A percentile compares a stretch with the other conserved stretches of the same genome.
Conservation (phyloP, 192 early-diverging fungal species). For the Borealophlyctis nickersoniae region DNA sequence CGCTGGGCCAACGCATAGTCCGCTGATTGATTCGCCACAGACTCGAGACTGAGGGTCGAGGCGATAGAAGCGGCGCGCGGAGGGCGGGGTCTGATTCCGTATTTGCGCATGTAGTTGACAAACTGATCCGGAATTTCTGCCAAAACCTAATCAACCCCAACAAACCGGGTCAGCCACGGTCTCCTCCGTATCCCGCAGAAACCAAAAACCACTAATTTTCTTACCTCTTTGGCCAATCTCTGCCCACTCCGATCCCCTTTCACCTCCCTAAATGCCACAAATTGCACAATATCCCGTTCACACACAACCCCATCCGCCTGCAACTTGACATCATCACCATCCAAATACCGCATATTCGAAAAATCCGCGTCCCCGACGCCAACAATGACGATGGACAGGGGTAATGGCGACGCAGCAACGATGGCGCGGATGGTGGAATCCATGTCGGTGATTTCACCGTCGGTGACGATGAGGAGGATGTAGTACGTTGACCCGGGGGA, state of each 20-base stretch:
- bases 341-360: slow-evolving; percentile 46
- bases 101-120: slow-evolving; percentile 40
- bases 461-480: not conserved
- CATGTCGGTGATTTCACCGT: slow-evolving; percentile 1
- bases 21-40: too few species aligned
- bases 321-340: slow-evolving; percentile 40
- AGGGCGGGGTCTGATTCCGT: slow-evolving; percentile 33
- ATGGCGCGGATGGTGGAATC: slow-evolving; percentile 43
- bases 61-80: not conserved
- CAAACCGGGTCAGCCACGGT: not conserved
- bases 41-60: too few species aligned
- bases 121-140: slow-evolving; percentile 58
- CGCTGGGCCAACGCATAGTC: too few species aligned
- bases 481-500: not conserved
- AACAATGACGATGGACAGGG: slow-evolving; percentile 55
- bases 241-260: slow-evolving; percentile 23
- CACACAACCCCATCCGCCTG: slow-evolving; percentile 11
- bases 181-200: not conserved
- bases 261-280: slow-evolving; percentile 47
- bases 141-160: slow-evolving; percentile 24
- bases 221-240: slow-evolving; percentile 32
- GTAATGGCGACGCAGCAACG: slow-evolving; percentile 35
- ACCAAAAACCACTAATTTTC: not conserved
- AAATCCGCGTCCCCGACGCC: slow-evolving; percentile 55
- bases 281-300: slow-evolving; percentile 56